phyloP scores from a whole-genome alignment of 108 stramenopile species.

The Skeletonema menzelii region DNA sequence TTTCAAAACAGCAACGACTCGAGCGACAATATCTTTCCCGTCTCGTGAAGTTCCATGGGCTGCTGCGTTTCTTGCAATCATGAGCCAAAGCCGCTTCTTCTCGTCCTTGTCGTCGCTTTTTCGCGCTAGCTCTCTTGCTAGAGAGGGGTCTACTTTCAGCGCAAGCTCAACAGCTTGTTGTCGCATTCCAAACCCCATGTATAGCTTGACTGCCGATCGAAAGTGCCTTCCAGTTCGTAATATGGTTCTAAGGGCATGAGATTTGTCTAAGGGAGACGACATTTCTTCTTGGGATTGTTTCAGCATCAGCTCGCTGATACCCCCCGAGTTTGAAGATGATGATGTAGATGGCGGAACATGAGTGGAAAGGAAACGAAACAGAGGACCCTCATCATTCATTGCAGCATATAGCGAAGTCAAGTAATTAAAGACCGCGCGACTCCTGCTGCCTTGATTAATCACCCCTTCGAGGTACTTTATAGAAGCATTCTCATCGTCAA shows the following conservation, averaged over 20 bases:
- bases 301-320: constrained; percentile 21
- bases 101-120: constrained; percentile 76
- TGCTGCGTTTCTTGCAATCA: constrained; percentile 88
- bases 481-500: constrained; percentile 65
- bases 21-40: constrained; percentile 81
- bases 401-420: constrained; percentile 72
- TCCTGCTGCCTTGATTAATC: constrained; percentile 76
- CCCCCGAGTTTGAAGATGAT: constrained; percentile 6
- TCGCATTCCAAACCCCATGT: constrained; percentile 90
- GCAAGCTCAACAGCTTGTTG: constrained; percentile 88
- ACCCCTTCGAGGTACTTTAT: constrained; percentile 79
- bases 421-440: constrained; percentile 76
- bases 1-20: constrained; percentile 77
- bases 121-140: constrained; percentile 83
- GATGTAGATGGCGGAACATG: constrained; percentile 62
- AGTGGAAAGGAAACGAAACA: constrained; percentile 73
- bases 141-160: constrained; percentile 77
- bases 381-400: constrained; percentile 83
- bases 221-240: constrained; percentile 79
- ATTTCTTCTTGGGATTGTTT: constrained; percentile 47
- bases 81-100: constrained; percentile 85
- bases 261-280: constrained; percentile 73
- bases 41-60: constrained; percentile 47
- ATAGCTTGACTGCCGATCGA: constrained; percentile 85
- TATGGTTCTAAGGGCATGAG: constrained; percentile 72